Base-by-base conservation (phyloP, 2,329 filamentous ascomycete genomes). In the Ophiocordyceps sinensis region DNA sequence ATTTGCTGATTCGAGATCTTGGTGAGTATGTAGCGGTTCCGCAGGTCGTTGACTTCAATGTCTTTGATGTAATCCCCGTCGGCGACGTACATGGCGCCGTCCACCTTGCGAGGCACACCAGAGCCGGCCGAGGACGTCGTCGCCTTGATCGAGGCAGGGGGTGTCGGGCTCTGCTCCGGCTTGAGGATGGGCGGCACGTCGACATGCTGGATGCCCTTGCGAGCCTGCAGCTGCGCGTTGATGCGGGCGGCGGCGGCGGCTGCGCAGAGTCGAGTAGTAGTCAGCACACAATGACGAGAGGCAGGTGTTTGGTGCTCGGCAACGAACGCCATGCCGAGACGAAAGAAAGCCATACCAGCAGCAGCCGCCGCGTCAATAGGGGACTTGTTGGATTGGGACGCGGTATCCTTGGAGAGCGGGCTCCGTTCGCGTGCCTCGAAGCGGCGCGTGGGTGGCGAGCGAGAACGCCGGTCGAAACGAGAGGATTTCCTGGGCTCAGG, bases 11-110 rank as follows among this genome's bases (percentile, higher is more conserved):
- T 94, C 54, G 86, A 84, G 56, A 88, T 87, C 71, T 95, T 96
- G 49, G 89, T 98, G 67, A 98, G 74, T 61, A 88, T 82, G 64
- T 98, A 98, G 53, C 89, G 85, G 61, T 96, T 98, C 49, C 89
- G 82, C 56, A 96, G 67, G 64, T 96, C 89, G 63, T 98, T 98
- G 69, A 98, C 86, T 69, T 96, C 91, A 57, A 98, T 94, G 58
- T 98, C 91, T 64, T 93, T 91, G 66, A 98, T 96, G 61, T 85
- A 96, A 65, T 98, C 91, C 54, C 91, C 91, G 59, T 96, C 91
- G 46, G 88, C 83, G 53, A 94, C 83, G 59, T 96, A 96, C 60
- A 94, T 83, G 55, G 93, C 86, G 53, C 82, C 79, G 54, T 89
- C 86, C 60, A 93, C 73, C 45, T 77, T 77, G 34, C 70, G 69